Conservation (phyloP, 192 early-diverging fungal genomes). For the Diversispora epigaea region DNA sequence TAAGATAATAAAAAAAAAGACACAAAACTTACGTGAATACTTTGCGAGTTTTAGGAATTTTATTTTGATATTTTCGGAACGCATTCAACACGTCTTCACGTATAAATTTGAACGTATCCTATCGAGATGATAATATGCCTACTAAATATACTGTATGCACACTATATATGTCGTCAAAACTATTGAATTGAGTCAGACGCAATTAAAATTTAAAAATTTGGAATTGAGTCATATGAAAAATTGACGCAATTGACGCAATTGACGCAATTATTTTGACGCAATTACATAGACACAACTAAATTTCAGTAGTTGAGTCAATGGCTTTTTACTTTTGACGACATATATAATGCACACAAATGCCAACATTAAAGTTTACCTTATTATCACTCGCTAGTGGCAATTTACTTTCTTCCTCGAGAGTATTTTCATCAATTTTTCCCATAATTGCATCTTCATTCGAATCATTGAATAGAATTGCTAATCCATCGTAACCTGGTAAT, state of each 20-base stretch:
- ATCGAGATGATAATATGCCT: conserved; percentile 14
- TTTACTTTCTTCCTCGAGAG: conserved; percentile 19
- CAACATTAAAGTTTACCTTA: conserved; percentile 22
- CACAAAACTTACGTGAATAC: conserved; percentile 18
- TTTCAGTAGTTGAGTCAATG: too few relatives aligned
- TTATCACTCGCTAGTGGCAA: conserved; percentile 12
- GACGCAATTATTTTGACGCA: too few relatives aligned
- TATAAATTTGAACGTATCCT: conserved; percentile 19
- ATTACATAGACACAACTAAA: too few relatives aligned
- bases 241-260: too few relatives aligned
- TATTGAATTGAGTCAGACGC: too few relatives aligned
- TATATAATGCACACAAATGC: conserved; percentile 6
- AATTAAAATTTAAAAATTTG: too few relatives aligned
- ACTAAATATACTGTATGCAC: conserved; percentile 23
- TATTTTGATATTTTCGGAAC: conserved; percentile 26
- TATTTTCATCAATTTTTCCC: conserved; percentile 21
- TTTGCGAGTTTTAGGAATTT: conserved; percentile 11
- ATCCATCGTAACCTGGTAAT: conserved; percentile 15
- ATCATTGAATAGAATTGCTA: conserved; percentile 9
- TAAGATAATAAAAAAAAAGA: too few relatives aligned
- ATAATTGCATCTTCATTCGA: conserved; percentile 22
- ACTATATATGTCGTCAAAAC: too few relatives aligned
- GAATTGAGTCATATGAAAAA: too few relatives aligned
- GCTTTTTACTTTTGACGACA: too few relatives aligned
- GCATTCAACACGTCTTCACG: conserved; percentile 3